Evolutionary conservation across 306 rosid genomes (phyloP), one percentile per base, ranked within the genome.

Genomic region (Corylus americana): DNA sequence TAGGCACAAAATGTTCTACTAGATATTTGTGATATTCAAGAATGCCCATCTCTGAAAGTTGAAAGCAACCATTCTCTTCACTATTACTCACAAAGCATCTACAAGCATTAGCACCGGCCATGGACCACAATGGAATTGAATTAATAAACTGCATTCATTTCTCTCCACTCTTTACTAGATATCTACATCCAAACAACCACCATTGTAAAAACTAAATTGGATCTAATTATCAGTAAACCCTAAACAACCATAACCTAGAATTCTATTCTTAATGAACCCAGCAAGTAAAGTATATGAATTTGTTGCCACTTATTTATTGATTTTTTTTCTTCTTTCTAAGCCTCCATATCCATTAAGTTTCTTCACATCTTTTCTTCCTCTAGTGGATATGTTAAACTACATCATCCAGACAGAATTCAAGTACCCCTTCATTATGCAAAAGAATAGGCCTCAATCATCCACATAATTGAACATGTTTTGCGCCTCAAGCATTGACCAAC

Each of bases 401-500:
- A 61, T 27, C 67, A 11, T 42, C 7, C 45, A 42, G 8, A 42
- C 45, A 42, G 45, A 42, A 7, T 42, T 42, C 45, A 42, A 42
- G 45, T 42, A 6, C 45, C 45, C 45, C 7, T 63, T 12, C n/a
- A 29, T 35, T 29, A 63, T 63, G 42, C 70, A 42, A 59, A 68
- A 42, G 29, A 68, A 45, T 42, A 67, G 72, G 27, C 29, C 50
- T 0, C 72, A n/a, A 9, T 42, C 72, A 39, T 42, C 51, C 29
- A 68, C 7, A 9, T 11, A 42, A 39, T 18, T 8, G 72, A 68
- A 17, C 22, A 17, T 68, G 29, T 18, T 42, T 68, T 68, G 72
- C 12, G n/a, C 72, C 72, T 68, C 31, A 68, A 68, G 72, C 29
- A 68, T 10, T 39, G 48, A 9, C 27, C 27, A 67, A 42, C 72